Conservation (phyloP, 495 filamentous ascomycete genomes). For the Cudoniella acicularis region DNA sequence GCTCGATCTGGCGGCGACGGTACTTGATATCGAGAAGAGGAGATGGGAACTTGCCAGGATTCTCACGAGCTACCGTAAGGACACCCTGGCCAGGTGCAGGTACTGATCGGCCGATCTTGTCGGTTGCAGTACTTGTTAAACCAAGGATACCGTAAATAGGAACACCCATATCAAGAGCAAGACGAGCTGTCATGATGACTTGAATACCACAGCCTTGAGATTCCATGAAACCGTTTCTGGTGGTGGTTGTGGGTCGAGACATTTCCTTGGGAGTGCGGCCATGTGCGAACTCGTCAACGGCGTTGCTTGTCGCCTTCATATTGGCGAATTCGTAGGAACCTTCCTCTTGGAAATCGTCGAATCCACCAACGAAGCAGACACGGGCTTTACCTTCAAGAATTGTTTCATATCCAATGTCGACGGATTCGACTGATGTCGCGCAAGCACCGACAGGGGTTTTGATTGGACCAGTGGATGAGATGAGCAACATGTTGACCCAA, state of each 20-base stretch:
- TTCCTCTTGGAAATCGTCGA: conserved; percentile 99
- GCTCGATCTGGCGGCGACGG: conserved; percentile 87
- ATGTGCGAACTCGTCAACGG: conserved; percentile 91
- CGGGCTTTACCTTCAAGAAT: conserved; percentile 97
- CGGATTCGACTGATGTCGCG: conserved; percentile 93
- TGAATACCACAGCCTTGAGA: conserved; percentile 98
- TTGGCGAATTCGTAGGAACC: conserved; percentile 99
- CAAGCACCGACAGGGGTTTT: conserved; percentile 98
- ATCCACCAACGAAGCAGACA: conserved; percentile 95
- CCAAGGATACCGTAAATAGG: conserved; percentile 95
- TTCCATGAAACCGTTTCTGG: conserved; percentile 98
- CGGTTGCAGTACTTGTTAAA: conserved; percentile 93
- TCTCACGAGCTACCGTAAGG: conserved; percentile 93
- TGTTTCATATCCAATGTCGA: conserved; percentile 96
- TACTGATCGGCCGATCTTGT: conserved; percentile 97
- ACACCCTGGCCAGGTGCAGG: conserved; percentile 96
- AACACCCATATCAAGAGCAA: conserved; percentile 97
- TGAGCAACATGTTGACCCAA: conserved; percentile 98
- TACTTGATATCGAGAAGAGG: conserved; percentile 96
- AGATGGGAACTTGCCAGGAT: conserved; percentile 84
- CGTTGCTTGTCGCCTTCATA: conserved; percentile 99
- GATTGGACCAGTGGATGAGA: conserved; percentile 96
- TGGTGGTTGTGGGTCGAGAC: conserved; percentile 96
- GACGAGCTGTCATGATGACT: conserved; percentile 94
- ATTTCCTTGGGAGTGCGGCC: conserved; percentile 95